Evolutionary conservation across 106 monocot genomes (phyloP), one percentile per base, ranked within the genome.

Genomic region (Acorus gramineus): DNA sequence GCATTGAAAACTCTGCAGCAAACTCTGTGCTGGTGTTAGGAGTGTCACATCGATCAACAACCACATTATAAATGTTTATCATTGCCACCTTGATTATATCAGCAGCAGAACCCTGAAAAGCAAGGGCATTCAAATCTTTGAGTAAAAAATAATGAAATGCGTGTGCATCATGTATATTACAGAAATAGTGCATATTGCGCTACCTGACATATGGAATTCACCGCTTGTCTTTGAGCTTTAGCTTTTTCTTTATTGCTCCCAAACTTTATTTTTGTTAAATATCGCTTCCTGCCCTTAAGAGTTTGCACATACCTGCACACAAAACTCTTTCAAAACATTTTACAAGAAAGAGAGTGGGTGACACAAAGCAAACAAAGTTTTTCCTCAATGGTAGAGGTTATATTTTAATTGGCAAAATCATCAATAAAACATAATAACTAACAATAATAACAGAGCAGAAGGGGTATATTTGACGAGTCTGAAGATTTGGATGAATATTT

Each of bases 141-240:
- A 46, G 53, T 47, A 51, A 53, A 50, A 61, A 4, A 65, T 46
- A 57, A 28, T 28, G 56, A 5, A 72, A 57, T 7, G 5, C 8
- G n/a, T n/a, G n/a, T n/a, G 55, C 2, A 14, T 42, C 4, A 47
- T 42, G 6, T 9, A 61, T 11, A 59, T 5, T 8, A 55, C 5
- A 66, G 50, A 53, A 12, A 44, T 0, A 61, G 46, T 59, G 7
- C 13, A 70, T 6, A 13, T 67, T 11, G 4, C 14, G 28, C 14
- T 78, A 91, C 96, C 87, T 98, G 98, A 72, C 98, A 98, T 52
- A 98, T 88, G 57, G 98, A 98, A 77, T 98, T 98, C 42, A 98
- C 85, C 75, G 98, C 98, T 72, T 98, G 98, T 65, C 98, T 88
- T 71, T 98, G 81, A 65, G 92, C 98, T 78, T 89, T 98, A 52